Percentiles rank a stretch among this genome's conserved stretches.
phyloP scores from a whole-genome alignment of 2,329 filamentous ascomycete genomes.

The Biscogniauxia sp. region DNA sequence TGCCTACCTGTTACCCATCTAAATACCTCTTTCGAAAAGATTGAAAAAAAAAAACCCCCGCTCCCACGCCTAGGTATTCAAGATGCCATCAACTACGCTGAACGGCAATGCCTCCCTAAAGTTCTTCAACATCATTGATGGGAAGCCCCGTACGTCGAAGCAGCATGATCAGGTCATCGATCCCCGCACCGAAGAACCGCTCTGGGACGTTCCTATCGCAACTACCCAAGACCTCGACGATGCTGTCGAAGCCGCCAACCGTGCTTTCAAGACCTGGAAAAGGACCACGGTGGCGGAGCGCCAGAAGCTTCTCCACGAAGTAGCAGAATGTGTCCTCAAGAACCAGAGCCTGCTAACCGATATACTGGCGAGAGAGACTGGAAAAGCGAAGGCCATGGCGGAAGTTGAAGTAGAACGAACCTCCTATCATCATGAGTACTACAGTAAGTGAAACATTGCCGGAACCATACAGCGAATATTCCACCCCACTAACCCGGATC shows the following conservation, averaged over 20 bases:
- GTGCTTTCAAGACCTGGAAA: conserved; percentile 47
- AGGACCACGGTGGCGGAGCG: conserved; percentile 43
- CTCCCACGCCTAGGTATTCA: not conserved
- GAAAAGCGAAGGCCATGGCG: conserved; percentile 46
- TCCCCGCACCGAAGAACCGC: conserved; percentile 42
- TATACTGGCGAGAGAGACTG: conserved; percentile 47
- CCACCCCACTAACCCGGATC: too few relatives aligned
- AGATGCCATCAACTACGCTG: conserved; percentile 13
- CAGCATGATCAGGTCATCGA: conserved; percentile 39
- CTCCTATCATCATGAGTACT: conserved; percentile 37
- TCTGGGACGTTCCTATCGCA: conserved; percentile 46
- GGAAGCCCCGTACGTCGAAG: conserved; percentile 35
- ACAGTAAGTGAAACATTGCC: conserved; percentile 25
- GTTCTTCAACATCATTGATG: conserved; percentile 47
- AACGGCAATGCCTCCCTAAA: conserved; percentile 20
- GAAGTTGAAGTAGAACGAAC: conserved; percentile 38
- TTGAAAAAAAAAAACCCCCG: too few relatives aligned
- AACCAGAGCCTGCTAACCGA: conserved; percentile 42
- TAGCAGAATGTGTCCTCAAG: conserved; percentile 39
- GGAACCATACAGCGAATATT: not conserved
- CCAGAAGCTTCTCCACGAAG: conserved; percentile 37
- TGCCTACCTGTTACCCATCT: too few relatives aligned
- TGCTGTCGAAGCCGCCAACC: conserved; percentile 43
- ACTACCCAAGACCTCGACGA: conserved; percentile 39
- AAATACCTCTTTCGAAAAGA: not conserved